phyloP scores from a whole-genome alignment of 2,329 filamentous ascomycete genomes.

The Phyllosticta ampelicida region DNA sequence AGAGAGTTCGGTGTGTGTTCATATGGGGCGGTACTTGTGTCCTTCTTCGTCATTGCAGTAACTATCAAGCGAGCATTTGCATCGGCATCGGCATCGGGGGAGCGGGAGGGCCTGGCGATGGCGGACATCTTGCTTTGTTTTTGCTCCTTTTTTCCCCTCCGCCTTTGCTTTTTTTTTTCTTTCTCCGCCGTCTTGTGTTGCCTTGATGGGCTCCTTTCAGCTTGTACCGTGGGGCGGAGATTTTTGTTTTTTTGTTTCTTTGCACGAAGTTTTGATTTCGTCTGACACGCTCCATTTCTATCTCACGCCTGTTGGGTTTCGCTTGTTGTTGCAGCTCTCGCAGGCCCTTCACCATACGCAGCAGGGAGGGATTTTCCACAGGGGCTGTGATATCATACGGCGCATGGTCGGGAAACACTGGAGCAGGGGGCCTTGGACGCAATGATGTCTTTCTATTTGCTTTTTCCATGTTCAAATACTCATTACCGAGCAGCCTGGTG shows the following conservation, averaged over 20 bases:
- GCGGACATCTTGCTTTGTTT: not conserved
- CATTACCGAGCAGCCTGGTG: not conserved
- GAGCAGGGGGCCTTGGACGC: not conserved
- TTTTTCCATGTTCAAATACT: not conserved
- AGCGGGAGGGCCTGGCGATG: not conserved
- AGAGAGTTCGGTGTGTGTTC: not conserved
- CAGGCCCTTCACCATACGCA: not conserved
- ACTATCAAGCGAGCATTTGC: constrained; percentile 6
- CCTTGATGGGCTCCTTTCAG: not conserved
- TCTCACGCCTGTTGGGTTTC: not conserved
- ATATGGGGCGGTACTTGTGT: not conserved
- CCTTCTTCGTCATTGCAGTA: not conserved
- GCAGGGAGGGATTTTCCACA: constrained; percentile 1
- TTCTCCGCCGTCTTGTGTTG: not conserved
- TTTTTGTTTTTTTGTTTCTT: constrained; percentile 1
- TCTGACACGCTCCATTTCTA: not conserved
- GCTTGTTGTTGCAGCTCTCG: not conserved
- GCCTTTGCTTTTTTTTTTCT: not conserved
- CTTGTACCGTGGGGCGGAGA: not conserved
- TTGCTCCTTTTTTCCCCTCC: constrained; percentile 2
- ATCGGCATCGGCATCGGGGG: constrained; percentile 6
- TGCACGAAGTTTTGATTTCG: not conserved
- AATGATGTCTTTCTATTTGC: not conserved
- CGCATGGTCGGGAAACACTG: constrained; percentile 3
- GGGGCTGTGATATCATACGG: constrained; percentile 8